Evolutionary conservation across 108 stramenopile genomes (phyloP), one percentile per base, ranked within the genome.

Genomic region (Thalassiosira profunda): DNA sequence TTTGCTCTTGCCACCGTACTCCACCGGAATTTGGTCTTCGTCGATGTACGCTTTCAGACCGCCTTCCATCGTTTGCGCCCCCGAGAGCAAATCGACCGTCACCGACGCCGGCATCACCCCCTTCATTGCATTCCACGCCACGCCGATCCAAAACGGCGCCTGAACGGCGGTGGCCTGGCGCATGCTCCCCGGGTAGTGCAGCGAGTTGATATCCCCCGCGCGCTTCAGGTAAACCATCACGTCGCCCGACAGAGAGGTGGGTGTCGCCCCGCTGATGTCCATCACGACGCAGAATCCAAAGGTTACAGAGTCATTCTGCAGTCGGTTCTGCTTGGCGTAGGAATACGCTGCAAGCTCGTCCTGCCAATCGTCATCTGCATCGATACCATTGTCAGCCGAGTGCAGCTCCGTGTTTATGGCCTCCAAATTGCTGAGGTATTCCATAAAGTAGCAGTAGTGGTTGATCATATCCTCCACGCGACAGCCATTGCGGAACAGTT

Each of bases 391-490:
- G 1, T 53, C 33, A 23, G 34, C 17, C 5, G 54, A 56, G 18
- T 67, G 23, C 10, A 67, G 20, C 24, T 72, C 62, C 5, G 71
- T 53, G 36, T 63, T 25, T 17, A 72, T 51, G 21, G 54, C 48
- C 33, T 72, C 71, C 29, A 59, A 23, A 52, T 88, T 84, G 4
- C 71, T 70, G 18, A 88, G 48, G 54, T 77, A 85, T 42, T 88
- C 86, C 75, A 85, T 76, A 24, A 84, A 55, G 57, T 82, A 85
- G 37, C 72, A 72, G 44, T 85, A 85, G 55, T 88, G 86, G 36
- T 54, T 58, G 58, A 80, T 47, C 86, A 88, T 88, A 47, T 88
- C 84, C 9, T 70, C 31, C 4, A 88, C 73, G 18, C 35, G 21
- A 55, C 76, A 80, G 4, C 83, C 86, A 45, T 62, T 76, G 6